Evolutionary conservation across 202 grass and related monocot genomes (phyloP).

Genomic region (Carex arenaria): DNA sequence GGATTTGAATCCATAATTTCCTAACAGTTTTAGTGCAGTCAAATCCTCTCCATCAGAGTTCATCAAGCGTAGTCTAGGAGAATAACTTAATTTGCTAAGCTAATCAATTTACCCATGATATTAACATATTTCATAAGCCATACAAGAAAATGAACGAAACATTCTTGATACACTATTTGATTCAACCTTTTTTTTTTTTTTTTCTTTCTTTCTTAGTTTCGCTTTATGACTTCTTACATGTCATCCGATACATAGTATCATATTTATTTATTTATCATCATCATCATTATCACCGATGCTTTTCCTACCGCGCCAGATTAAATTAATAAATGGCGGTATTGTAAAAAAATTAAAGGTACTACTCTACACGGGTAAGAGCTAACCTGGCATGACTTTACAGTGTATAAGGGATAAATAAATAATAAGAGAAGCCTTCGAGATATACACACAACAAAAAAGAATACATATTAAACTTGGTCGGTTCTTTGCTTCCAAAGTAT

Average conservation of each 20-base stretch:
- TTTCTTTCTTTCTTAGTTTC: neutral
- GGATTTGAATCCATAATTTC: too few relatives aligned
- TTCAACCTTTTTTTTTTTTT: neutral
- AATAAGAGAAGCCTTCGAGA: neutral
- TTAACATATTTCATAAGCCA: neutral
- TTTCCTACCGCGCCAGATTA: neutral
- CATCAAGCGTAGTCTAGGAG: neutral
- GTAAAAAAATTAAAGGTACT: neutral
- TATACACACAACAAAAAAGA: neutral
- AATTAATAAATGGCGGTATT: neutral
- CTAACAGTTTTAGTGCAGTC: too few relatives aligned
- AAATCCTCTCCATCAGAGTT: neutral
- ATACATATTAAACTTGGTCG: neutral
- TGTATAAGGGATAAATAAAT: neutral
- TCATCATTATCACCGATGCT: neutral
- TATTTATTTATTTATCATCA: neutral
- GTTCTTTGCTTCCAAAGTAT: conserved; percentile 3
- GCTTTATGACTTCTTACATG: too few relatives aligned
- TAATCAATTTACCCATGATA: neutral
- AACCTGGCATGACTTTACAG: neutral
- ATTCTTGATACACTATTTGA: too few relatives aligned
- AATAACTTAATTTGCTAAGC: neutral
- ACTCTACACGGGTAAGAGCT: neutral
- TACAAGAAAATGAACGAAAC: neutral
- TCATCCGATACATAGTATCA: neutral